Evolutionary conservation across 2,329 filamentous ascomycete species (phyloP), one percentile per base, ranked within the genome.

Genomic region (Fragosphaeria purpurea): DNA sequence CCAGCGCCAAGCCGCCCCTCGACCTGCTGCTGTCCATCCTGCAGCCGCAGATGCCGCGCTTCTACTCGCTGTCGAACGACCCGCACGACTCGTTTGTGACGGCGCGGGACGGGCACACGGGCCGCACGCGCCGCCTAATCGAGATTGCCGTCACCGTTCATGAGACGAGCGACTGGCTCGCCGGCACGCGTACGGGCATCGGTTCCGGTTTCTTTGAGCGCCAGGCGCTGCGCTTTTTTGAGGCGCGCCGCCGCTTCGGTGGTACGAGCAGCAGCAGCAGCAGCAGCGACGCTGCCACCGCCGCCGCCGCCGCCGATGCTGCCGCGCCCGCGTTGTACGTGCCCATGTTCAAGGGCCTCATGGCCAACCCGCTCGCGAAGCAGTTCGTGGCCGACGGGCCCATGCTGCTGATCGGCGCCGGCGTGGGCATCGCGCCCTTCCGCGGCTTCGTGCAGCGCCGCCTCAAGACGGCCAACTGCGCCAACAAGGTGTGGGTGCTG

Each of bases 91-190:
- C 76, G 7, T 86, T 37, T 4, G 22, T 22, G 22, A 22, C 22
- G 22, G 22, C 22, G 22, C 22, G 22, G 22, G 39, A 47, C n/a
- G 77, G 45, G 42, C 78, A 81, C 55, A 85, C 85, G 56, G 78
- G 80, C 40, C 79, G 85, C 56, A 77, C 79, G 58, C 85, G 86
- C 56, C 86, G 90, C 34, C 71, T 97, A 53, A 83, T 98, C 60
- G 93, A 97, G 70, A 86, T 97, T 61, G 93, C 93, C n/a, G 93
- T 98, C 51, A 94, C 90, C 7, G 83, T 98, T 53, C 93, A 97
- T 65, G 88, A 96, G 66, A 81, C 83, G 3, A 72, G 80, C 35
- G 84, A 95, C 67, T 96, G 88, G 86, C 78, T 76, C 50, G 75
- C 74, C 46, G 83, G 84, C 39, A 68, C 65, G 51, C 83, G 93